Evolutionary conservation across 192 early-diverging fungal species (phyloP).

Genomic region (Linnemannia elongata): DNA sequence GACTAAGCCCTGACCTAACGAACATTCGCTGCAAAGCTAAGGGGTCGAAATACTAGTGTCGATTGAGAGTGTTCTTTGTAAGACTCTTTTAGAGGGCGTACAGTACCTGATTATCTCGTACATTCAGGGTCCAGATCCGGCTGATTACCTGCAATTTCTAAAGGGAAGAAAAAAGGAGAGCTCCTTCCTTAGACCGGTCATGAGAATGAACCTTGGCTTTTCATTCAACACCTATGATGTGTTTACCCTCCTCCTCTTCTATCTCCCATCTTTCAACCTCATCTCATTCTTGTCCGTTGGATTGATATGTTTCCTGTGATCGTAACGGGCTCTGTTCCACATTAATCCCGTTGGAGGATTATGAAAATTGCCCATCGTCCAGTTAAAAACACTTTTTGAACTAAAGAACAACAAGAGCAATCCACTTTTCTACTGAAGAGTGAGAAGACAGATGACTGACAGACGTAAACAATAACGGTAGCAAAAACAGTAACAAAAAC

Average conservation of each 20-base stretch:
- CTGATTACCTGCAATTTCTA: neutral
- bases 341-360: neutral
- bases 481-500: neutral
- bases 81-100: neutral
- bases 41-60: neutral
- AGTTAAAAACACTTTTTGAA: neutral
- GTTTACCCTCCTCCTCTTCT: neutral
- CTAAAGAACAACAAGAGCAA: neutral
- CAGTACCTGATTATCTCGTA: neutral
- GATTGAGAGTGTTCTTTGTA: neutral
- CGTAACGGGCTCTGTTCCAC: neutral
- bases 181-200: neutral
- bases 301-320: neutral
- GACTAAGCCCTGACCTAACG: neutral
- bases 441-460: neutral
- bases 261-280: neutral
- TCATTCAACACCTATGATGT: neutral
- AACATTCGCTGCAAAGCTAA: neutral
- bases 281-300: neutral
- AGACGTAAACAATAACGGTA: neutral
- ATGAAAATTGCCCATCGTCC: neutral
- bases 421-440: neutral
- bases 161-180: neutral
- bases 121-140: conserved; percentile 4
- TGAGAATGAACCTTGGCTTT: neutral